Evolutionary conservation across 2,329 filamentous ascomycete genomes (phyloP).

Genomic region (Podosphaera aphanis): DNA sequence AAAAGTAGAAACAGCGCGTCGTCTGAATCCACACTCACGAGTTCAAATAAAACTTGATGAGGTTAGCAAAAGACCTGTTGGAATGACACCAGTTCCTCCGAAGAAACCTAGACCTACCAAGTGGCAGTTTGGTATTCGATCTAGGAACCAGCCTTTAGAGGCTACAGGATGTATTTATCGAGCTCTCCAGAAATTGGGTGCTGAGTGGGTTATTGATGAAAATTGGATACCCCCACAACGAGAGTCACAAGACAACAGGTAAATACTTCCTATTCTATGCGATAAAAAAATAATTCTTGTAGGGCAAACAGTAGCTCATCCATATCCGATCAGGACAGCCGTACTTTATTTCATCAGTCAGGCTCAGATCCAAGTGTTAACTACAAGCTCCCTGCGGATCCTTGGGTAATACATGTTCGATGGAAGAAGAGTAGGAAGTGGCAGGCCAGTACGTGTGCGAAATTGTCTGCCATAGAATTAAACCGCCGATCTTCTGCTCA

Average conservation of each 20-base stretch:
- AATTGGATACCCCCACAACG: conserved; percentile 19
- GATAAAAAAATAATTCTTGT: conserved; percentile 4
- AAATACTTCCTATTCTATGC: conserved; percentile 10
- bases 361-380: conserved; percentile 29
- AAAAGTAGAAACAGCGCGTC: conserved; percentile 56
- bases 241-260: conserved; percentile 17
- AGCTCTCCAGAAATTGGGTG: conserved; percentile 66
- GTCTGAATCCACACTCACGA: conserved; percentile 66
- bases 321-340: conserved; percentile 15
- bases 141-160: conserved; percentile 79
- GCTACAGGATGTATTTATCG: conserved; percentile 90
- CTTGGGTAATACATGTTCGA: conserved; percentile 81
- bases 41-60: conserved; percentile 47
- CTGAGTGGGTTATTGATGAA: conserved; percentile 58
- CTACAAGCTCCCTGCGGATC: conserved; percentile 76
- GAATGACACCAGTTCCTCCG: conserved; percentile 37
- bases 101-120: conserved; percentile 64
- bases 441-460: conserved; percentile 25
- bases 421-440: conserved; percentile 67
- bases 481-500: conserved; percentile 15
- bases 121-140: conserved; percentile 96
- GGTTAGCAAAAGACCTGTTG: conserved; percentile 32
- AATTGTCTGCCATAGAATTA: conserved; percentile 25
- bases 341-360: conserved; percentile 17
- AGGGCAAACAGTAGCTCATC: conserved; percentile 21